Evolutionary conservation across 345 rosid genomes (phyloP), one percentile per base, ranked within the genome.

Genomic region (Acer campestre): DNA sequence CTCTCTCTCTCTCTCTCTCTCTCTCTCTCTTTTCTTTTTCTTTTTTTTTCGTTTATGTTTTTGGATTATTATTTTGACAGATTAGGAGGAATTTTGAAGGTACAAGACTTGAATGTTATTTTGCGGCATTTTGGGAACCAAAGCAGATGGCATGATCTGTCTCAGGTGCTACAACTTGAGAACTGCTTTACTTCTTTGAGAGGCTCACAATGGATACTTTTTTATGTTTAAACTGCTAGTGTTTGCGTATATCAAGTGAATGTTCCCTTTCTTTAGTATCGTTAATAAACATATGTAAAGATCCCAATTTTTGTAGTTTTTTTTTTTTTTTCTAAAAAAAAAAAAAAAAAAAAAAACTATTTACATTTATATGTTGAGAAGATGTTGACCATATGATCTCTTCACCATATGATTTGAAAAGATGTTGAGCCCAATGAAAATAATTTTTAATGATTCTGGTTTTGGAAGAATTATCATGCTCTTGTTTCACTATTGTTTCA

Each of bases 51-150:
- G 11, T 73, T 42, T 46, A n/a, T 61, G 61, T 74, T 61, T 27
- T 14, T 59, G 59, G 1, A 10, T 46, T 10, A 42, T 63, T 13
- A 69, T 11, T 55, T 76, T 49, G 79, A 71, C 81, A 92, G 97
- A 74, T 64, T 88, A 2, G 91, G 85, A 40, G 85, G 80, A 38
- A 67, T 78, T 79, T 72, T 95, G 83, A 92, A 90, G 86, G 97
- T 89, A 40, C 98, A 90, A 84, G 99, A 93, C 77, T 81, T 92
- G 83, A 93, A 95, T 85, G 90, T 82, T 51, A 85, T 95, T 76
- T 75, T 95, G 70, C 81, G 97, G 38, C 81, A 88, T 82, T 89
- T 95, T 3, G 99, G 99, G 75, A 81, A 83, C 69, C 82, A 85
- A 38, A 89, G 85, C 56, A 81, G 89, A 83, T 91, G 86, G 90